Evolutionary conservation across 192 early-diverging fungal species (phyloP).

Genomic region (Ambispora gerdemannii): DNA sequence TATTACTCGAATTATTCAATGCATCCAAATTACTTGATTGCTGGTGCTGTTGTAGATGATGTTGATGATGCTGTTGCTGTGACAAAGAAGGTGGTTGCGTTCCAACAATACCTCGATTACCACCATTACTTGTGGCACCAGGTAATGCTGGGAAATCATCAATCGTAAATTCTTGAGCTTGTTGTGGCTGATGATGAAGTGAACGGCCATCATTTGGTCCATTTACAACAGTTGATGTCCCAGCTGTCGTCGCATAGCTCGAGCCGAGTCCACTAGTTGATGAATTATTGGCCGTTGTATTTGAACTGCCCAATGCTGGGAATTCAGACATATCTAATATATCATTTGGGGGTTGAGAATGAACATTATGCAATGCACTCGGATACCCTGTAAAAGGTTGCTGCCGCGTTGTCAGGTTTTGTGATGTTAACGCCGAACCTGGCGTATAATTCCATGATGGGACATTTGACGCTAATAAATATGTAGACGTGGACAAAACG

Average conservation of each 20-base stretch:
- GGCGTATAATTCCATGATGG: conserved; percentile 33
- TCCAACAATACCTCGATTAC: conserved; percentile 37
- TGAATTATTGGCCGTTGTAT: conserved; percentile 35
- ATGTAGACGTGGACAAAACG: neutral
- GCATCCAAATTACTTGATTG: conserved; percentile 28
- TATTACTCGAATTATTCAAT: conserved; percentile 8
- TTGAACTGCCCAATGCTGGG: conserved; percentile 44
- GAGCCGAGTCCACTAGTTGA: conserved; percentile 18
- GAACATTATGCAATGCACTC: conserved; percentile 28
- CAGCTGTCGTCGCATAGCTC: conserved; percentile 45
- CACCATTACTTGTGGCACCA: conserved; percentile 39
- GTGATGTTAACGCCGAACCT: conserved; percentile 30
- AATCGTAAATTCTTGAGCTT: conserved; percentile 42
- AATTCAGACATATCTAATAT: conserved; percentile 46
- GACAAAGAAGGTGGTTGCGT: conserved; percentile 33
- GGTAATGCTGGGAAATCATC: conserved; percentile 48
- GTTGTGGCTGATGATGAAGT: conserved; percentile 30
- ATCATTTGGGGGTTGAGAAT: conserved; percentile 34
- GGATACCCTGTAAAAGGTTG: conserved; percentile 33
- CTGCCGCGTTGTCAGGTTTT: conserved; percentile 26
- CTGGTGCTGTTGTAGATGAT: conserved; percentile 36
- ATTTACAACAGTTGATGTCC: conserved; percentile 31
- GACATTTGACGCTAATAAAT: conserved; percentile 27
- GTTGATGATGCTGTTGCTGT: no score
- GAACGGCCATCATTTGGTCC: conserved; percentile 19